A percentile compares a stretch with the other conserved stretches of the same genome.
These are phyloP conservation scores for Euryodendron excelsum DNA, from an alignment of 148 eudicot genomes.

Conservation along the genomic window DNA sequence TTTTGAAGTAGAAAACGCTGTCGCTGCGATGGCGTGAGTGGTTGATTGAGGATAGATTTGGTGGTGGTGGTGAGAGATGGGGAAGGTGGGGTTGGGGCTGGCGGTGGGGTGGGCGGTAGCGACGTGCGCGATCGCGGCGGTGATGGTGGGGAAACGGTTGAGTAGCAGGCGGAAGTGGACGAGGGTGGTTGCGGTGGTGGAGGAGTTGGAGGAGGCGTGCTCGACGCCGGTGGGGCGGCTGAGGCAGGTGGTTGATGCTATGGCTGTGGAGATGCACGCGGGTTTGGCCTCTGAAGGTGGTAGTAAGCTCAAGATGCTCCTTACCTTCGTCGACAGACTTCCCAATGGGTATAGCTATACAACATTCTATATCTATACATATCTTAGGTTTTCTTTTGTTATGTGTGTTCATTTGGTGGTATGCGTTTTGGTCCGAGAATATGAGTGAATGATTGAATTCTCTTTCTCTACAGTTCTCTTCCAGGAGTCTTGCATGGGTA, in stretches of 20 bases:
- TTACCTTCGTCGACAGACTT: constrained; percentile 70
- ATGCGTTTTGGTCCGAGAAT: neutral
- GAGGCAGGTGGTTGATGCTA: constrained; percentile 86
- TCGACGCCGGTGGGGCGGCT: constrained; percentile 59
- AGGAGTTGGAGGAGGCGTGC: constrained; percentile 62
- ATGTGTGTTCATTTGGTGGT: neutral
- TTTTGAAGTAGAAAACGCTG: neutral
- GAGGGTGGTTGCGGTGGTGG: constrained; percentile 53
- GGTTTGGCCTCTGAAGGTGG: constrained; percentile 97
- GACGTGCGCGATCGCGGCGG: constrained; percentile 67
- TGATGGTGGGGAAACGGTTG: constrained; percentile 64
- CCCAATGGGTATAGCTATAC: constrained; percentile 64
- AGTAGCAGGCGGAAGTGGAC: constrained; percentile 60
- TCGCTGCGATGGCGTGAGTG: constrained; percentile 18
- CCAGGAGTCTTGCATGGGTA: neutral
- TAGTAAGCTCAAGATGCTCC: constrained; percentile 91
- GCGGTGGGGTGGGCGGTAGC: constrained; percentile 70
- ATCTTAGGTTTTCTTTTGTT: neutral
- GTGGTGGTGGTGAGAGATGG: constrained; percentile 35
- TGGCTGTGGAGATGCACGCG: constrained; percentile 99
- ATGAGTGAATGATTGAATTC: neutral
- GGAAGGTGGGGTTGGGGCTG: constrained; percentile 50
- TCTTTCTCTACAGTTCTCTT: neutral
- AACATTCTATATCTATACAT: neutral
- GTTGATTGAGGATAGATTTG: neutral